These are phyloP conservation scores for Alternaria solani DNA, from an alignment of 2,329 filamentous ascomycete species.

Conservation along the genomic window DNA sequence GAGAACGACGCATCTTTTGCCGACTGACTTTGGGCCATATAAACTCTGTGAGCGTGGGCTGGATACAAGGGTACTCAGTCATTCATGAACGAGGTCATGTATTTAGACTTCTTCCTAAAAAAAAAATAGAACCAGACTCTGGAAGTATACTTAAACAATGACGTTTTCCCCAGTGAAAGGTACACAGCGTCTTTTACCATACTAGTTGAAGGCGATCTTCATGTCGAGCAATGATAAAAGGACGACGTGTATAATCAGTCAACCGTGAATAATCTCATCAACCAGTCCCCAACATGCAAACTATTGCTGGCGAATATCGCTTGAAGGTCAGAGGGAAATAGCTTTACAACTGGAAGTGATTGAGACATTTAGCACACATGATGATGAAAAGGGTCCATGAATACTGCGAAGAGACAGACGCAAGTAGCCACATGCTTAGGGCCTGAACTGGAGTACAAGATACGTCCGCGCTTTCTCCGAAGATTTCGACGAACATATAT, in stretches of 20 bases:
- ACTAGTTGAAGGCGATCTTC: background rate
- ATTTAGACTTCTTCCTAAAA: background rate
- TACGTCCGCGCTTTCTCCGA: background rate
- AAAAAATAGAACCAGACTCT: background rate
- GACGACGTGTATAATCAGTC: background rate
- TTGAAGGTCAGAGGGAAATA: background rate
- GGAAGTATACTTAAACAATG: background rate
- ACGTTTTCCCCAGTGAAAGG: fast-evolving
- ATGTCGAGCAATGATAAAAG: background rate
- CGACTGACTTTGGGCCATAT: background rate
- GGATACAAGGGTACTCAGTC: background rate
- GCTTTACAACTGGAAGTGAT: fast-evolving
- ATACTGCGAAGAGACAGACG: background rate
- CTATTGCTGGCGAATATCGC: background rate
- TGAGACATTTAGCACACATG: too few relatives aligned
- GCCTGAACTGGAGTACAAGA: fast-evolving
- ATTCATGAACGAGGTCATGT: background rate
- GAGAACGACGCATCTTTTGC: background rate
- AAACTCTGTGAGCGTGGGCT: background rate
- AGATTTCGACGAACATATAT: background rate
- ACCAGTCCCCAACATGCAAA: background rate
- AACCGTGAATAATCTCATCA: background rate
- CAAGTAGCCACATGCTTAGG: background rate
- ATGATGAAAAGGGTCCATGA: background rate
- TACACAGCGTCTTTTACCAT: background rate